A percentile compares a stretch with the other conserved stretches of the same genome.
phyloP scores from a whole-genome alignment of 2,329 filamentous ascomycete genomes.

The Aspergillus fumigatiaffinis region DNA sequence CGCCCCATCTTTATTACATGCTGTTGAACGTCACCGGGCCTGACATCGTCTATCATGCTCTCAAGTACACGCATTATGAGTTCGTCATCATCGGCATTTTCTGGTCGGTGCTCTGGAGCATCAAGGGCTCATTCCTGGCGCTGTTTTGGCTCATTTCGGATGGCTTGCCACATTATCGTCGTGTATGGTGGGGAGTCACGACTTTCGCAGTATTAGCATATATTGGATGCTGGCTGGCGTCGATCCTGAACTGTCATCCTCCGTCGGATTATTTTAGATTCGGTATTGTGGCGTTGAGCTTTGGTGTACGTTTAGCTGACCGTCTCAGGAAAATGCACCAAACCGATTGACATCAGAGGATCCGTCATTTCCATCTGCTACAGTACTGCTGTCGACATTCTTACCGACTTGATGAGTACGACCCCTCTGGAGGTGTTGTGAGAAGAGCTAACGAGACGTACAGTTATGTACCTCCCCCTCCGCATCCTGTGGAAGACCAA shows the following conservation, averaged over 20 bases:
- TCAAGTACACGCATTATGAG: slow-evolving; percentile 12
- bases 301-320: neutral
- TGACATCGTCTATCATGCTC: slow-evolving; percentile 12
- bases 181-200: slow-evolving; percentile 11
- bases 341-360: slow-evolving; percentile 11
- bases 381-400: slow-evolving; percentile 20
- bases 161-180: slow-evolving; percentile 13
- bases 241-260: slow-evolving; percentile 16
- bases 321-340: slow-evolving; percentile 11
- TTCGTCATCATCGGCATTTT: slow-evolving; percentile 20
- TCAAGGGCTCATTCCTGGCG: slow-evolving; percentile 18
- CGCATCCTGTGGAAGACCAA: slow-evolving; percentile 24
- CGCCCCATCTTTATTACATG: slow-evolving; percentile 18
- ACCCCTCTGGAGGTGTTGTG: neutral
- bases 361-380: slow-evolving; percentile 17
- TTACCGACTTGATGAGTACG: slow-evolving; percentile 23
- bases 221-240: slow-evolving; percentile 16
- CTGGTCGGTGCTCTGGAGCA: slow-evolving; percentile 18
- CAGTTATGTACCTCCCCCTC: slow-evolving; percentile 30
- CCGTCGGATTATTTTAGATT: slow-evolving; percentile 16
- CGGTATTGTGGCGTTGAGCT: slow-evolving; percentile 4
- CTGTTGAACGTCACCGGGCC: slow-evolving; percentile 4
- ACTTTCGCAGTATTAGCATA: slow-evolving; percentile 10
- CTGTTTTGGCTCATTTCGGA: slow-evolving; percentile 17
- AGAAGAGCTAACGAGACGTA: neutral